Conservation (phyloP, 176 grass and related monocot genomes). For the Musa troglodytarum region DNA sequence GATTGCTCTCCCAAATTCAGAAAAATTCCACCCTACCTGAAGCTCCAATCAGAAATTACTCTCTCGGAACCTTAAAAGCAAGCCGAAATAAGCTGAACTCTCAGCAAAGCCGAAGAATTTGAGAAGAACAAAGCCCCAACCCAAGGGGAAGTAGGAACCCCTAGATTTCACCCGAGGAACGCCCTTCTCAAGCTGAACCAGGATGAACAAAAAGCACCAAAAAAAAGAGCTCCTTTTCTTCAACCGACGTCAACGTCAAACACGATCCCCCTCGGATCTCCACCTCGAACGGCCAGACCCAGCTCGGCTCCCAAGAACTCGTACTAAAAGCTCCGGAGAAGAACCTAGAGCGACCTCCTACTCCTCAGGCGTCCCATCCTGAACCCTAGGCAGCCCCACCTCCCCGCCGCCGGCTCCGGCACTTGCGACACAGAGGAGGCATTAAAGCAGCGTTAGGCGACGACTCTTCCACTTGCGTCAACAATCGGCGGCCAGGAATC, state of each 20-base stretch:
- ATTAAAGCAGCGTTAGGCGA: not conserved
- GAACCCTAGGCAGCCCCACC: not conserved
- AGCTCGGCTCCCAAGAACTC: not conserved
- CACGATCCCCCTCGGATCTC: slow-evolving; percentile 9
- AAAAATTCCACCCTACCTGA: not conserved
- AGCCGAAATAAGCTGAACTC: not conserved
- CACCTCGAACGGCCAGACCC: not conserved
- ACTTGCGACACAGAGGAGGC: not conserved
- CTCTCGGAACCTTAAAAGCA: not conserved
- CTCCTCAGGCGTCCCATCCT: not conserved
- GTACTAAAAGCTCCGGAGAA: not conserved
- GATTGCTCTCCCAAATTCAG: not conserved
- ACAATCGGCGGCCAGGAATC: too few species aligned
- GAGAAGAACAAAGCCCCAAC: not conserved
- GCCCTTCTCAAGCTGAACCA: not conserved
- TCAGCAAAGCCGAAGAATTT: not conserved
- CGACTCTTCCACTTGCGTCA: not conserved
- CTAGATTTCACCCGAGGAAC: too few species aligned
- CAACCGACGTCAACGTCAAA: not conserved
- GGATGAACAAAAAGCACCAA: not conserved
- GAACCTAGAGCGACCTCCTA: not conserved
- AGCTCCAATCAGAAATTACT: not conserved
- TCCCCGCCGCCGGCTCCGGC: not conserved
- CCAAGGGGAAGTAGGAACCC: too few species aligned
- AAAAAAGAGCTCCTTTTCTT: slow-evolving; percentile 1